These are phyloP conservation scores for Beauveria sp. DNA, from an alignment of 2,329 filamentous ascomycete species.

Conservation along the genomic window DNA sequence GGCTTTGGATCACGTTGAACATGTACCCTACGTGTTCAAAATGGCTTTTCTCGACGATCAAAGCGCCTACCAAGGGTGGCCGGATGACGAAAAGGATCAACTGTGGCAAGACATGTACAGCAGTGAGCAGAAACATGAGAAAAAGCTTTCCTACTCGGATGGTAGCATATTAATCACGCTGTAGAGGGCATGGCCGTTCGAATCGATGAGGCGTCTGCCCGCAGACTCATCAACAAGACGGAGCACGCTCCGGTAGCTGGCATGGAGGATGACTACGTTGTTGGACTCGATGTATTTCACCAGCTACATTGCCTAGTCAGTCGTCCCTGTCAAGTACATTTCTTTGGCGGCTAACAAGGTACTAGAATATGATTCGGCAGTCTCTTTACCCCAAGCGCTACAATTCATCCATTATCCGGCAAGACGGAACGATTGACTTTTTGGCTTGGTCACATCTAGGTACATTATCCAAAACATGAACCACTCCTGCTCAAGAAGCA, in stretches of 20 bases:
- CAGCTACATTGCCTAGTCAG: constrained; percentile 11
- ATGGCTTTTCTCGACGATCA: background rate
- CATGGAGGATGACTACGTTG: constrained; percentile 7
- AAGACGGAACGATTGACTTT: constrained; percentile 9
- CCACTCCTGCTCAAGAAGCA: too few relatives aligned
- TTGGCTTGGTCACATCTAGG: constrained; percentile 9
- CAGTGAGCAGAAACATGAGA: background rate
- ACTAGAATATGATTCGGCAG: constrained; percentile 10
- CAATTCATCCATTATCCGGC: constrained; percentile 10
- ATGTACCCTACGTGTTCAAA: background rate
- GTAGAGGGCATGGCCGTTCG: constrained; percentile 3
- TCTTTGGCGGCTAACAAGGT: background rate
- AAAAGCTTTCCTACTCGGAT: too few relatives aligned
- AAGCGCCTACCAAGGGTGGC: constrained; percentile 11
- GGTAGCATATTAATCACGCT: background rate
- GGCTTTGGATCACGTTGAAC: background rate
- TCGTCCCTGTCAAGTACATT: background rate
- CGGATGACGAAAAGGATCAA: constrained; percentile 7
- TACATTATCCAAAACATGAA: background rate
- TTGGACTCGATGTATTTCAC: constrained; percentile 12
- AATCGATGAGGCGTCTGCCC: background rate
- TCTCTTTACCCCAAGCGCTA: constrained; percentile 6
- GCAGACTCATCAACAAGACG: background rate
- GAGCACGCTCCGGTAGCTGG: background rate
- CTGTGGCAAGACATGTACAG: constrained; percentile 10